Conservation (phyloP, 345 rosid species). For the Angophora floribunda region DNA sequence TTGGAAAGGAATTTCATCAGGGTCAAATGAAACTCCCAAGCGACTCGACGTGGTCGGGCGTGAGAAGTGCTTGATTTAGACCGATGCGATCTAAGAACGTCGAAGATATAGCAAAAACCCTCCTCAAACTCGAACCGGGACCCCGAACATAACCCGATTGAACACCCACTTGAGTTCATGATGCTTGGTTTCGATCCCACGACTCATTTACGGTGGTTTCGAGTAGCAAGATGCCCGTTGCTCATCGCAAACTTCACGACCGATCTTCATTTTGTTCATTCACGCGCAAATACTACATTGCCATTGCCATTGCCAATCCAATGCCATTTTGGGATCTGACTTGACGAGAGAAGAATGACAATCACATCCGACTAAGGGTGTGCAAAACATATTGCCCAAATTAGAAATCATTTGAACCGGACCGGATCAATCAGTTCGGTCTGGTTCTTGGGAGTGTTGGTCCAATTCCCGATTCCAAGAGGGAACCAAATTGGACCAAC, state of each 20-base stretch:
- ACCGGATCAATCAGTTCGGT: too few species aligned
- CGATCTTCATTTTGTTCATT: not conserved
- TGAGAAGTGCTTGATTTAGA: not conserved
- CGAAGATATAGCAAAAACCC: not conserved
- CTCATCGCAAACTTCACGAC: not conserved
- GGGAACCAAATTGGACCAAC: too few species aligned
- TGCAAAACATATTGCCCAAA: too few species aligned
- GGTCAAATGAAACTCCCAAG: not conserved
- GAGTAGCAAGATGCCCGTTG: not conserved
- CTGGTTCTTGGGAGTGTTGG: too few species aligned
- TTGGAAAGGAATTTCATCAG: not conserved
- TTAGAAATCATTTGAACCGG: too few species aligned
- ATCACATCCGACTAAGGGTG: too few species aligned
- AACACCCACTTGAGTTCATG: not conserved
- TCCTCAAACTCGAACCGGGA: not conserved
- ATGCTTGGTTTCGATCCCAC: not conserved
- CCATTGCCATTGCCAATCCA: not conserved
- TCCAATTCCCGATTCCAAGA: too few species aligned
- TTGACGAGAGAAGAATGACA: not conserved
- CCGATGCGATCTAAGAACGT: not conserved
- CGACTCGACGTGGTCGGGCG: not conserved
- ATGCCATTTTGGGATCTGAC: not conserved
- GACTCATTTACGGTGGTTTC: not conserved
- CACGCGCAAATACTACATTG: not conserved
- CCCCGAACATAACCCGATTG: not conserved